A percentile compares a stretch with the other conserved stretches of the same genome.
These are phyloP conservation scores for Endothia cerciana DNA, from an alignment of 2,329 filamentous ascomycete species.

Conservation along the genomic window DNA sequence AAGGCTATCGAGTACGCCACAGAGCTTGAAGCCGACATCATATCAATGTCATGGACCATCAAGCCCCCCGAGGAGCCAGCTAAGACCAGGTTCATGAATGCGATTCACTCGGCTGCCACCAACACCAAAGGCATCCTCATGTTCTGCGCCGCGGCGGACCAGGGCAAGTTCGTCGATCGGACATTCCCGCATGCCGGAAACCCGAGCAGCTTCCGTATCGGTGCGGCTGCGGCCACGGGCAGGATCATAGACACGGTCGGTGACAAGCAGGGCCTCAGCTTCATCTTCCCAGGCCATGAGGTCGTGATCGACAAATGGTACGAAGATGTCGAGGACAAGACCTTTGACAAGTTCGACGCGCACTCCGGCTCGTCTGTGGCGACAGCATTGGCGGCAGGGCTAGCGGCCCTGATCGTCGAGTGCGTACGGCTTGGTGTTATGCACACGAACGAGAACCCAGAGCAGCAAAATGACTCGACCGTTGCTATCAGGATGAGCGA, in stretches of 20 bases:
- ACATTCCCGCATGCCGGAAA: slow-evolving; percentile 28
- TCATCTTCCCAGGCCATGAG: slow-evolving; percentile 38
- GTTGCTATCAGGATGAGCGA: slow-evolving; percentile 3
- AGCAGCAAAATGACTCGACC: slow-evolving; percentile 5
- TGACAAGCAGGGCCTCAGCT: slow-evolving; percentile 34
- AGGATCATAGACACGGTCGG: slow-evolving; percentile 31
- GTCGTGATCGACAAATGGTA: slow-evolving; percentile 30
- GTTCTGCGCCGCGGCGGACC: slow-evolving; percentile 44
- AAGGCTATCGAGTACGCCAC: not conserved
- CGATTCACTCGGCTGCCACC: too few relatives aligned
- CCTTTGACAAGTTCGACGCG: slow-evolving; percentile 12
- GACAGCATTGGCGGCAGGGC: slow-evolving; percentile 37
- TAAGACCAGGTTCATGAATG: too few relatives aligned
- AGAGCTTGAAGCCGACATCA: slow-evolving; percentile 37
- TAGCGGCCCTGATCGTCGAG: slow-evolving; percentile 38
- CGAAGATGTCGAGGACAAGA: not conserved
- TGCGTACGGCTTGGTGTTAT: slow-evolving; percentile 30
- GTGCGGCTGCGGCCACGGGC: slow-evolving; percentile 34
- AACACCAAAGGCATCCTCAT: slow-evolving; percentile 37
- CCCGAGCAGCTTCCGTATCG: slow-evolving; percentile 36
- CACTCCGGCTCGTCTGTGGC: slow-evolving; percentile 36
- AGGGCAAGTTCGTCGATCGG: slow-evolving; percentile 30
- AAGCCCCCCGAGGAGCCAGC: too few relatives aligned
- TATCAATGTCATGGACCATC: slow-evolving; percentile 24
- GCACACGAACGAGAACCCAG: not conserved